Base-by-base conservation (phyloP, 108 stramenopile species). In the Parietichytrium sp. region DNA sequence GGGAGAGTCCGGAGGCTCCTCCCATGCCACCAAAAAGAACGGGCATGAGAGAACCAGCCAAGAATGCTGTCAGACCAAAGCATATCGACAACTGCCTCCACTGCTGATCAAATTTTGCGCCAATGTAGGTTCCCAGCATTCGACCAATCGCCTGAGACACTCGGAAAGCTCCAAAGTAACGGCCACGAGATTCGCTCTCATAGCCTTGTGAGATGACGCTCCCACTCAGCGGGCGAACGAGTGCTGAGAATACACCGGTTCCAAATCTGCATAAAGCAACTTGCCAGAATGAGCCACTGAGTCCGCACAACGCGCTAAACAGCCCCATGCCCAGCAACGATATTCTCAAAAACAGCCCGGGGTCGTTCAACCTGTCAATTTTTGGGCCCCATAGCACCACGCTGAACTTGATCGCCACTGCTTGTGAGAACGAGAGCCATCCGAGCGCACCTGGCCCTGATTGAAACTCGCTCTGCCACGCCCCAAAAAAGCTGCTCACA, bases 41-140 rank as follows among this genome's bases (percentile, higher is more conserved):
- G 23, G 45, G 6, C 36, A 20, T 6, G 2, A 12, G 12, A 45
- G 15, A 10, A 42, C 61, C 33, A 72, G n/a, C n/a, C 61, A n/a
- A 72, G 61, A 33, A 72, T 6, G 61, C 61, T 72, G 38, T n/a
- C 33, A 25, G 23, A n/a, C 61, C 61, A 45, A 72, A 72, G 61
- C 29, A n/a, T 25, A 45, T n/a, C 15, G 45, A 10, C 10, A 72
- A 42, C 33, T 45, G 10, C n/a, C 61, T 33, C 61, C 61, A 72
- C 38, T 42, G 36, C 13, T 33, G 6, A 38, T 25, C 45, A 13
- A 36, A 72, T 10, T 25, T 33, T n/a, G 61, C 45, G 1, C 36
- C 42, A 33, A 72, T n/a, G 6, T n/a, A 33, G 7, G 61, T 42
- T 10, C 61, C 61, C 36, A 27, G n/a, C 10, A 72, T 25, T 10